Base-by-base conservation (phyloP, 768 basidiomycete genomes). In the Boletus pseudo-olivaceus region DNA sequence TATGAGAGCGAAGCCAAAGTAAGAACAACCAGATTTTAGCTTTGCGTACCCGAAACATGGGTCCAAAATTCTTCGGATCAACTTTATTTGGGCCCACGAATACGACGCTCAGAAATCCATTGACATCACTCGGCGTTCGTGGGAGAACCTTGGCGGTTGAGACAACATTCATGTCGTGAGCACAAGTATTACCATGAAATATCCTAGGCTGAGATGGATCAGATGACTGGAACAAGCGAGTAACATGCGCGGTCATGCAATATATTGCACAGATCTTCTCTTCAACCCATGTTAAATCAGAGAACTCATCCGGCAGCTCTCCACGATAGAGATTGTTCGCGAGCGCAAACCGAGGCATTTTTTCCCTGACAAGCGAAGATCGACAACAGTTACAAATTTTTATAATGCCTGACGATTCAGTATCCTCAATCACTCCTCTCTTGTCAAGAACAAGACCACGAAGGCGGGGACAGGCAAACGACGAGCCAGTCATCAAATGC, bases 171-270 rank as follows among this genome's bases (percentile, higher is more conserved):
- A 64, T 65, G 7, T 72, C 61, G 60, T 72, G 68, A 7, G 71
- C 63, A 59, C 71, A 73, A 2, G 66, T 72, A 45, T 73, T 73
- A 1, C 72, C 71, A 61, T 70, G 63, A 38, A 72, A 63, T 0
- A 71, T 57, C 11, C 26, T 53, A 1, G 72, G 67, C 19, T 64
- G 55, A 0, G 14, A 26, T 6, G 62, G 47, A 53, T 71, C 57
- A 3, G 55, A 59, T 5, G 67, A 69, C 5, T 62, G 40, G 54
- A 66, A 67, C 4, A 73, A 19, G 2, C 60, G 44, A 15, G 62
- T 64, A 1, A 72, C 51, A 59, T 69, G 59, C 0, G 72, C 67
- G 19, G 67, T 71, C 2, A 46, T 62, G 15, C 60, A 43, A 50
- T 69, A 66, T 5, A 66, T 51, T 0, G 67, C 58, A 58, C 69